Conservation (phyloP, 768 basidiomycete species). For the Hypholoma fasciculare region DNA sequence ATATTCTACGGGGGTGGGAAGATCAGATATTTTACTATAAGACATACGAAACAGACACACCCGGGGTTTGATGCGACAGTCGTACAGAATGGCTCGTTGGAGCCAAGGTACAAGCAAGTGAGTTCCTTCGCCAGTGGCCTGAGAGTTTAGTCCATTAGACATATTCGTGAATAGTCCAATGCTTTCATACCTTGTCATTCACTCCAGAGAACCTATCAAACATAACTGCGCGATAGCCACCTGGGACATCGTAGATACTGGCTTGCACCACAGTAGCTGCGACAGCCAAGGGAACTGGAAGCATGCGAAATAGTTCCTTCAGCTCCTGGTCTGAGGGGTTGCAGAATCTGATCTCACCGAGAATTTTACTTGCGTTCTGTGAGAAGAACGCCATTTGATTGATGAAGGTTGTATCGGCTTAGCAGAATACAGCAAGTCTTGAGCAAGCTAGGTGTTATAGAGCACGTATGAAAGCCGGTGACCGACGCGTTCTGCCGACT, state of each 20-base stretch:
- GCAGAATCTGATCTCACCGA: conserved; percentile 36
- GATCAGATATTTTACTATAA: conserved; percentile 5
- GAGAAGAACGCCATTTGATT: conserved; percentile 47
- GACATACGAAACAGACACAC: conserved; percentile 41
- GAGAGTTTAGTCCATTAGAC: conserved; percentile 2
- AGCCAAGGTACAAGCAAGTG: conserved; percentile 96
- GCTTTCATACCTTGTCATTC: conserved; percentile 62
- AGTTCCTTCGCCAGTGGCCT: conserved; percentile 93
- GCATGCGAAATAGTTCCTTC: neutral
- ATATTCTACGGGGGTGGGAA: conserved; percentile 65
- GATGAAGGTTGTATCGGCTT: neutral
- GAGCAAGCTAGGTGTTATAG: neutral
- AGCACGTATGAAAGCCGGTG: neutral
- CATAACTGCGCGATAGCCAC: conserved; percentile 95
- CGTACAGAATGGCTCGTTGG: conserved; percentile 94
- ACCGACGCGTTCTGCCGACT: neutral
- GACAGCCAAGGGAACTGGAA: conserved; percentile 47
- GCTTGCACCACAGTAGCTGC: conserved; percentile 45
- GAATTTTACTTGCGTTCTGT: conserved; percentile 44
- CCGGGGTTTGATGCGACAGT: conserved; percentile 95
- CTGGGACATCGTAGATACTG: conserved; percentile 75
- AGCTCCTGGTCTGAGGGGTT: neutral
- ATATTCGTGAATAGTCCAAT: neutral
- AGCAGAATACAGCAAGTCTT: neutral
- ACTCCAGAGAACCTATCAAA: conserved; percentile 97